phyloP scores from a whole-genome alignment of 805 yeast species.

The Candida ipomoeae region DNA sequence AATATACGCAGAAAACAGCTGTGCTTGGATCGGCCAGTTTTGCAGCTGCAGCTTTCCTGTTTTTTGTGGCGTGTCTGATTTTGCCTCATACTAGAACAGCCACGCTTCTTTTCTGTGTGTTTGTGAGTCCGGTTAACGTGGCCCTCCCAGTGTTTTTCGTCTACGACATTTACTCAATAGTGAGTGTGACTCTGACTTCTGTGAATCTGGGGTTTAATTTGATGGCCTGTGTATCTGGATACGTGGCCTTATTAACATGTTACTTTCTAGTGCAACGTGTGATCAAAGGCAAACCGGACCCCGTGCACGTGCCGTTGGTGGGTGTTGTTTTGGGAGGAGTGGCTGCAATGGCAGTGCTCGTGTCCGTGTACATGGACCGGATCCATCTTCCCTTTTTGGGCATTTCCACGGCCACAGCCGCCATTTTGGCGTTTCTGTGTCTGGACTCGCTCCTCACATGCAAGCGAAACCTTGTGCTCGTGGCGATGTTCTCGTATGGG shows the following conservation, averaged over 20 bases:
- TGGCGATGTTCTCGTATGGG: constrained; percentile 12
- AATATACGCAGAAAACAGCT: constrained; percentile 5
- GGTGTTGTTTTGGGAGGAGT: constrained; percentile 1
- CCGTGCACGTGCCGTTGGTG: background rate
- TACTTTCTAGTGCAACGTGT: constrained; percentile 12
- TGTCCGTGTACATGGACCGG: background rate
- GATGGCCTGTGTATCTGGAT: constrained; percentile 16
- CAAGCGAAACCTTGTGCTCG: constrained; percentile 8
- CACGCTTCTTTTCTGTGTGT: constrained; percentile 27
- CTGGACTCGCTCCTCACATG: constrained; percentile 9
- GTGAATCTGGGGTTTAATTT: background rate
- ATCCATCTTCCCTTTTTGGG: constrained; percentile 11
- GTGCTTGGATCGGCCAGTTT: constrained; percentile 12
- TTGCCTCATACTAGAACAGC: constrained; percentile 25
- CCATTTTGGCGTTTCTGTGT: constrained; percentile 11
- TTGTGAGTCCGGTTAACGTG: constrained; percentile 27
- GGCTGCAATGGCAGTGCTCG: constrained; percentile 1
- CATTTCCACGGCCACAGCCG: constrained; percentile 12
- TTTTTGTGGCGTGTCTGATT: constrained; percentile 21
- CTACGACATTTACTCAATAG: constrained; percentile 21
- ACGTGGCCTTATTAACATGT: constrained; percentile 16
- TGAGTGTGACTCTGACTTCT: constrained; percentile 1
- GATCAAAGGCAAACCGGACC: background rate
- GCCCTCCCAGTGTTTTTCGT: constrained; percentile 27
- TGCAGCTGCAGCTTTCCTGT: constrained; percentile 18